A percentile compares a stretch with the other conserved stretches of the same genome.
Conservation (phyloP, 257 asterid genomes). For the Nemophila menziesii region DNA sequence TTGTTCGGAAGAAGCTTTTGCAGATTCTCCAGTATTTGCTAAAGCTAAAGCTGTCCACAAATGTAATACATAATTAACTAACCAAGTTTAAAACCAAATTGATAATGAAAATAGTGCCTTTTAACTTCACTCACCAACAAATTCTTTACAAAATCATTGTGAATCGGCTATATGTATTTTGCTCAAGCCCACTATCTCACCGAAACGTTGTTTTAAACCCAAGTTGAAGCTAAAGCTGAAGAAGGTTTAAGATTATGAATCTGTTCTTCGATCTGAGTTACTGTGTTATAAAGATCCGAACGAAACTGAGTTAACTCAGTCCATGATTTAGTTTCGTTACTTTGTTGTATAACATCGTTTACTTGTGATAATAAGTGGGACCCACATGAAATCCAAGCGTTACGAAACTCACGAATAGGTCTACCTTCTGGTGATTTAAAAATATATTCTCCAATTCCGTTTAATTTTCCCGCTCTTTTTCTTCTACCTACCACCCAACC, state of each 20-base stretch:
- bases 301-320: constrained; percentile 56
- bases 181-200: no score
- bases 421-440: constrained; percentile 87
- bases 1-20: constrained; percentile 31
- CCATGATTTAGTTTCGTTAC: constrained; percentile 49
- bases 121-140: no score
- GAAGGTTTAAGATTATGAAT: constrained; percentile 35
- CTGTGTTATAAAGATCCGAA: constrained; percentile 48
- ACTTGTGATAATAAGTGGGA: constrained; percentile 47
- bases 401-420: constrained; percentile 85
- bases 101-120: no score
- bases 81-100: no score
- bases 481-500: constrained; percentile 98
- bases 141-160: no score
- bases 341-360: constrained; percentile 30
- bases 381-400: constrained; percentile 88
- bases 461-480: constrained; percentile 61
- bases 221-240: constrained; percentile 55
- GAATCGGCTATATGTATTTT: no score
- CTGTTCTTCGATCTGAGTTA: constrained; percentile 53
- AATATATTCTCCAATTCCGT: constrained; percentile 83
- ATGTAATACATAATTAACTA: no score
- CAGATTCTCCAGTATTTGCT: constrained; percentile 45
- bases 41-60: constrained; percentile 60
- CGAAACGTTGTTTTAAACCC: no score